Evolutionary conservation across 352 stramenopile genomes (phyloP), one percentile per base, ranked within the genome.

Genomic region (Blastocystis sp.): DNA sequence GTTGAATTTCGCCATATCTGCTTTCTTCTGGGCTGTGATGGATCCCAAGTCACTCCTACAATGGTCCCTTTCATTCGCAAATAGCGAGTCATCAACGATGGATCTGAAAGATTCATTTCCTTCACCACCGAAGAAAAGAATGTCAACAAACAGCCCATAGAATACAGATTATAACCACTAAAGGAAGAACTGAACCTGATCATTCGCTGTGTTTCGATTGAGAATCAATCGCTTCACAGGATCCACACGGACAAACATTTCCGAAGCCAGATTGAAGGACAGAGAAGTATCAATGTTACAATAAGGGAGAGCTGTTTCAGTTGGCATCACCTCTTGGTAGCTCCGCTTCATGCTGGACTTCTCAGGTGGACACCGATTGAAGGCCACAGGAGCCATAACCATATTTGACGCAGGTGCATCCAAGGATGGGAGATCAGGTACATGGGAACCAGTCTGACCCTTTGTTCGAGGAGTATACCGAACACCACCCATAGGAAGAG

Each of bases 121-220:
- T 33, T 62, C 19, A 33, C 2, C 9, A 48, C 9, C 40, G 40
- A 48, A 48, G 40, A 48, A 48, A 48, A 48, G 40, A 48, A 48
- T 48, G 40, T 48, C 40, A 62, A 62, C 27, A 33, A 33, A 33
- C 56, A 33, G 15, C 27, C 13, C 56, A 7, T 62, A 62, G 56
- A 62, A 62, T 33, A 62, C 56, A 33, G 13, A 17, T 5, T 62
- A 62, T 62, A 62, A n/a, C 56, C 56, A n/a, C 64, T 77, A 77
- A 27, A 77, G 37, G 30, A 77, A 56, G 30, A 77, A 77, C 64
- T 77, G 64, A 30, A 77, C 54, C 37, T 77, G 64, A 19, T 77
- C 64, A 48, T 77, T 77, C 4, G 40, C 22, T 7, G 30, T 77
- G 22, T 77, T 77, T n/a, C 64, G 24, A 19, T 4, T 56, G 19